Percentiles rank a stretch among this genome's conserved stretches.
phyloP scores from a whole-genome alignment of 1,139 yeast species.

The Taphrina pruni region DNA sequence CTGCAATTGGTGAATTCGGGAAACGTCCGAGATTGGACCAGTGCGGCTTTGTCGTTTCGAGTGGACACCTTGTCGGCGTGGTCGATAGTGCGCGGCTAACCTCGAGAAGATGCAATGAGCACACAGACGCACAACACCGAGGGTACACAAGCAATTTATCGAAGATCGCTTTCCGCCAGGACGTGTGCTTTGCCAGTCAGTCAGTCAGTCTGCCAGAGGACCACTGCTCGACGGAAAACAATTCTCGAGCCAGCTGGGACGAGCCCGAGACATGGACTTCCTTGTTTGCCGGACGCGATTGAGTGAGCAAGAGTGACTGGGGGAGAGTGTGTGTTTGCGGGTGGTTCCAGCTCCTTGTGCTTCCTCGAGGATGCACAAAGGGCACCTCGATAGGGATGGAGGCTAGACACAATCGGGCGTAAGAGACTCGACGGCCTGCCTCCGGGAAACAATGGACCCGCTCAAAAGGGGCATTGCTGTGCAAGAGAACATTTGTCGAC shows the following conservation, averaged over 20 bases:
- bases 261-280: background rate
- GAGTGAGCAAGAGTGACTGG: background rate
- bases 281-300: background rate
- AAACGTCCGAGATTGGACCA: conserved; percentile 6
- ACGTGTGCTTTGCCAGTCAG: background rate
- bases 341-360: background rate
- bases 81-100: conserved; percentile 7
- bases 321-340: no score
- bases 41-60: conserved; percentile 9
- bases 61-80: conserved; percentile 11
- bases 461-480: background rate
- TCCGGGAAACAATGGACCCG: conserved; percentile 1
- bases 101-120: conserved; percentile 7
- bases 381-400: background rate
- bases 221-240: conserved; percentile 1
- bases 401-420: background rate
- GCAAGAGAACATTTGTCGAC: background rate
- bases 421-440: background rate
- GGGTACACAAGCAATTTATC: conserved; percentile 18
- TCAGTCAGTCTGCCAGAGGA: no score
- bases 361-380: conserved; percentile 3
- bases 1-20: conserved; percentile 11
- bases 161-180: background rate
- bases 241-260: background rate
- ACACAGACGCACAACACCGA: conserved; percentile 5